These are phyloP conservation scores for Saxispiralis lemnorum DNA, from an alignment of 495 filamentous ascomycete genomes.

Conservation along the genomic window DNA sequence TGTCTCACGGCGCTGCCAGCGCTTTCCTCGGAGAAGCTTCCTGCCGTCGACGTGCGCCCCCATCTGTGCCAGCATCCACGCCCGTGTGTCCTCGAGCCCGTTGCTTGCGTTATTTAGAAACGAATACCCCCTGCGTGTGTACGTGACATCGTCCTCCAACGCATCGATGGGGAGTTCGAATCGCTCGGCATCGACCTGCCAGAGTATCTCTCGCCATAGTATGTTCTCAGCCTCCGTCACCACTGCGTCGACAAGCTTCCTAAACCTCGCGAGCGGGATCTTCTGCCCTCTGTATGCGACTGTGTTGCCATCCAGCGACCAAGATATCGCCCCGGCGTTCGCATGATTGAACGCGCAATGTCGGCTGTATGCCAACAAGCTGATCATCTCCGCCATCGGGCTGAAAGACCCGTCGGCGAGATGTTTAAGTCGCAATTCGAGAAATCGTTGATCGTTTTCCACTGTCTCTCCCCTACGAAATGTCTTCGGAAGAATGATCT, in stretches of 20 bases:
- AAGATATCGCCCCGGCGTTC: not conserved
- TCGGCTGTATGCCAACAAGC: conserved; percentile 1
- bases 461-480: not conserved
- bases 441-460: not conserved
- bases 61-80: not conserved
- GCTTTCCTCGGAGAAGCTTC: not conserved
- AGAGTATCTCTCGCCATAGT: conserved; percentile 1
- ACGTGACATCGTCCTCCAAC: not conserved
- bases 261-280: not conserved
- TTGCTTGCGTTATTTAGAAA: not conserved
- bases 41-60: not conserved
- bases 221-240: not conserved
- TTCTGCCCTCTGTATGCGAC: not conserved
- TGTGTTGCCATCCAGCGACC: not conserved
- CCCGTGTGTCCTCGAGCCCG: not conserved
- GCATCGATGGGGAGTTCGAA: conserved; percentile 1
- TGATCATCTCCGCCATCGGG: not conserved
- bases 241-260: not conserved
- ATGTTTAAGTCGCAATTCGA: not conserved
- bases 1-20: not conserved
- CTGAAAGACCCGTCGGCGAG: not conserved
- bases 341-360: not conserved
- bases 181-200: not conserved
- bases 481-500: not conserved
- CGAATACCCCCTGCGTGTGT: conserved; percentile 1